These are phyloP conservation scores for Galerina marginata DNA, from an alignment of 768 basidiomycete genomes.

Conservation along the genomic window DNA sequence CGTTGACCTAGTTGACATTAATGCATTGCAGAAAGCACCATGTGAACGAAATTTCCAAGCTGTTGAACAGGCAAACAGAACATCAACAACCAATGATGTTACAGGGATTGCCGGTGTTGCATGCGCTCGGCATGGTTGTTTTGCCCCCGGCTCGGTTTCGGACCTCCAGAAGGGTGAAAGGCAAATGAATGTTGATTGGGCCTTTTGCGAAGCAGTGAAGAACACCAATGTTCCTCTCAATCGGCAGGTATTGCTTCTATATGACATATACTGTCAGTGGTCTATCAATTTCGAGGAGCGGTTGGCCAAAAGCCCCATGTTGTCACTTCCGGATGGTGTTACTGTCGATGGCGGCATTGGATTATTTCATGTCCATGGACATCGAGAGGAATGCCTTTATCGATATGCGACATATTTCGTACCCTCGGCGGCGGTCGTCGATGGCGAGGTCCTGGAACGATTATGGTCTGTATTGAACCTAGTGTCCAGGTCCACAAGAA, in stretches of 20 bases:
- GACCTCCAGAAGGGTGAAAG: conserved; percentile 16
- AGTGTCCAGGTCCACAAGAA: conserved; percentile 5
- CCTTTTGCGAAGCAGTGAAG: conserved; percentile 12
- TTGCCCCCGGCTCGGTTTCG: conserved; percentile 1
- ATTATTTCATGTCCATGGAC: conserved; percentile 31
- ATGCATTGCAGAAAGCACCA: not conserved
- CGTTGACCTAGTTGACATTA: too few relatives aligned
- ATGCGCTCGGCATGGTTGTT: conserved; percentile 21
- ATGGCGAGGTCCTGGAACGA: conserved; percentile 25
- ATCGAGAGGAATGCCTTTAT: conserved; percentile 26
- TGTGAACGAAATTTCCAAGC: conserved; percentile 1
- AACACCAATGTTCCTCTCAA: conserved; percentile 9
- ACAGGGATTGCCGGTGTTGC: conserved; percentile 2
- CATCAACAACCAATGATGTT: not conserved
- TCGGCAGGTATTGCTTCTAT: conserved; percentile 4
- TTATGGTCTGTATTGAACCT: conserved; percentile 23
- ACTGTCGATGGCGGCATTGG: conserved; percentile 18
- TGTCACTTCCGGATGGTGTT: not conserved
- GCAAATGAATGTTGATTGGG: conserved; percentile 22
- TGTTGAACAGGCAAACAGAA: not conserved
- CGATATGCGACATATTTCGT: conserved; percentile 24
- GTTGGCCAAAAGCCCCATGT: conserved; percentile 1
- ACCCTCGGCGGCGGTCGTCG: conserved; percentile 4
- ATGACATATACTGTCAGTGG: conserved; percentile 26
- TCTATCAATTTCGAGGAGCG: conserved; percentile 7